Percentiles rank a stretch among this genome's conserved stretches.
Conservation (phyloP, 2,329 filamentous ascomycete genomes). For the Colletotrichum sp. region DNA sequence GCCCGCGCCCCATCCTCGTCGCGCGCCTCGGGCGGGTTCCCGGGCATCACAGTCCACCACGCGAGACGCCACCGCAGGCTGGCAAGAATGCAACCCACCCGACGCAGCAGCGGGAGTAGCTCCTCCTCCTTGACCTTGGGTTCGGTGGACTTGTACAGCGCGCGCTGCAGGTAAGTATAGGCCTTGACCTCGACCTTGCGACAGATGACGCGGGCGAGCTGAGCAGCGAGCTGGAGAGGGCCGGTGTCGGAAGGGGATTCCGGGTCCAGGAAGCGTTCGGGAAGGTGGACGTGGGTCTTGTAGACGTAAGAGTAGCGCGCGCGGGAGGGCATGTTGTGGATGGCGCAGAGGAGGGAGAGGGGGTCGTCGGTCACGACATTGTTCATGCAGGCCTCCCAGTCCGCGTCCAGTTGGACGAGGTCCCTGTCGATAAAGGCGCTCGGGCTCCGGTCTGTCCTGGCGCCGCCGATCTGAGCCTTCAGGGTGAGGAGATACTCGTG, state of each 20-base stretch:
- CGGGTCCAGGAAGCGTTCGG: constrained; percentile 42
- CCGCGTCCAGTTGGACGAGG: constrained; percentile 29
- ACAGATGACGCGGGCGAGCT: constrained; percentile 48
- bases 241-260: constrained; percentile 34
- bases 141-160: background rate
- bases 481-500: constrained; percentile 42
- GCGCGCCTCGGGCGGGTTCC: constrained; percentile 33
- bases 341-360: constrained; percentile 42
- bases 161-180: constrained; percentile 45
- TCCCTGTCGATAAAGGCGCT: constrained; percentile 47
- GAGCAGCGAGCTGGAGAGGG: constrained; percentile 45
- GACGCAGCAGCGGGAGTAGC: constrained; percentile 26
- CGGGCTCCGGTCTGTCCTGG: constrained; percentile 40
- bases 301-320: constrained; percentile 45
- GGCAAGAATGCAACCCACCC: constrained; percentile 29
- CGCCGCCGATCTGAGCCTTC: constrained; percentile 40
- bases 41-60: constrained; percentile 45
- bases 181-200: constrained; percentile 50
- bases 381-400: constrained; percentile 45
- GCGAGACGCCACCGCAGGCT: constrained; percentile 48
- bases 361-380: constrained; percentile 41
- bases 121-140: constrained; percentile 25
- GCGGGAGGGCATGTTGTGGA: constrained; percentile 51
- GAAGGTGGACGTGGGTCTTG: background rate
- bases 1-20: constrained; percentile 38